These are phyloP conservation scores for Achaetomiella virescens DNA, from an alignment of 495 filamentous ascomycete genomes.

Conservation along the genomic window DNA sequence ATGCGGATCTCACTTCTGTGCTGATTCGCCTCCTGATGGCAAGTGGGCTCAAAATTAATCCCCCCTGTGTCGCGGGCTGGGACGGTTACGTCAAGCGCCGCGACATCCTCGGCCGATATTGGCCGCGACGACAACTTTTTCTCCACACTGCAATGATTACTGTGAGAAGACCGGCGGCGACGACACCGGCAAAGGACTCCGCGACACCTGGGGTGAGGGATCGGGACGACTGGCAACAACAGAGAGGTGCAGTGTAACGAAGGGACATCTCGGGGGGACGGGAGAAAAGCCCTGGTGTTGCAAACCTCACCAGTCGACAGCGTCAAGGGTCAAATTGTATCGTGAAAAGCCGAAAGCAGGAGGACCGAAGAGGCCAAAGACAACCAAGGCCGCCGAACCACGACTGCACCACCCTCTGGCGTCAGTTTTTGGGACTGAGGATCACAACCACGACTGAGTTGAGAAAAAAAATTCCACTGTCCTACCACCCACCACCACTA, in stretches of 20 bases:
- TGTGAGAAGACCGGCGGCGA: background rate
- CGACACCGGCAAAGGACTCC: background rate
- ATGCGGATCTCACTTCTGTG: background rate
- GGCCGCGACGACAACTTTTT: background rate
- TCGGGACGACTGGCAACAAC: too few species aligned
- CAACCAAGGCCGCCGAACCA: too few species aligned
- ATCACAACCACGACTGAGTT: background rate
- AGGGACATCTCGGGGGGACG: background rate
- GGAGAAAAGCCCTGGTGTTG: background rate
- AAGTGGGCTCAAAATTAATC: background rate
- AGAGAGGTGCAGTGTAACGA: background rate
- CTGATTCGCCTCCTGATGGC: background rate
- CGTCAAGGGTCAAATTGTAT: too few species aligned
- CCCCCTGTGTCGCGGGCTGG: background rate
- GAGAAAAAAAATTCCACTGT: background rate
- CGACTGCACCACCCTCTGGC: background rate
- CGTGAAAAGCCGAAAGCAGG: background rate
- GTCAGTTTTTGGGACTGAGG: constrained; percentile 6
- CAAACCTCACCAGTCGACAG: too few species aligned
- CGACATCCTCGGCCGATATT: constrained; percentile 2
- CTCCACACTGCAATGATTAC: constrained; percentile 4
- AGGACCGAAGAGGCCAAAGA: background rate
- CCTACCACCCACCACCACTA: background rate
- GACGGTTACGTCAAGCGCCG: constrained; percentile 6
- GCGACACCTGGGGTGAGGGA: background rate